Conservation (phyloP, 306 rosid genomes). For the Luffa acutangula region DNA sequence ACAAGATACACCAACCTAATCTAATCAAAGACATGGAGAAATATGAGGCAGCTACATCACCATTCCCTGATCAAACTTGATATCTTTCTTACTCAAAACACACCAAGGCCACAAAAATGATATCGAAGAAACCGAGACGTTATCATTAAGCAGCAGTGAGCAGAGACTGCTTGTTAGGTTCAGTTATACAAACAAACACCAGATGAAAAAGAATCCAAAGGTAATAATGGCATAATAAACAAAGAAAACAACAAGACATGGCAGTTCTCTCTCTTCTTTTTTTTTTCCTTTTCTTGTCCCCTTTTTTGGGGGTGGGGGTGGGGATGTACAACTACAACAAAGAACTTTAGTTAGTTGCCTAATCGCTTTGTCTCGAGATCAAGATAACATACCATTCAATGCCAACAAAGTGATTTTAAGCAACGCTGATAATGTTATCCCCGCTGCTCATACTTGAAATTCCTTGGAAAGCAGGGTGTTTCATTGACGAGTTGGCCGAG, state of each 20-base stretch:
- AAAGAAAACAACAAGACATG: not conserved
- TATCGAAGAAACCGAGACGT: not conserved
- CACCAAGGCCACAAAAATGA: not conserved
- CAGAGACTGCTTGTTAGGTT: slow-evolving; percentile 10
- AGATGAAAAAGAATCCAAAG: slow-evolving; percentile 1
- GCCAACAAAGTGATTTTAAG: slow-evolving; percentile 25
- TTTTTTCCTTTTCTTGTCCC: not conserved
- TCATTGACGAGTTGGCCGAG: slow-evolving; percentile 38
- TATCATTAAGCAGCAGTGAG: not conserved
- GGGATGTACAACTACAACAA: slow-evolving; percentile 11
- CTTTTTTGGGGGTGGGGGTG: not conserved
- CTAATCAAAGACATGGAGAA: not conserved
- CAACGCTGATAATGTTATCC: slow-evolving; percentile 71
- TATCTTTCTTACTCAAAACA: not conserved
- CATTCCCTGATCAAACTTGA: not conserved
- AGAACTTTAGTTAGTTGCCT: slow-evolving; percentile 4
- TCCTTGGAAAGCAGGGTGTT: slow-evolving; percentile 44
- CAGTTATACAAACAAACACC: slow-evolving; percentile 3
- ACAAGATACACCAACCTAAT: not conserved
- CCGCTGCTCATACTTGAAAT: slow-evolving; percentile 49
- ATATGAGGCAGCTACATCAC: slow-evolving; percentile 3
- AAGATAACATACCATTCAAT: not conserved
- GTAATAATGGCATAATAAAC: not conserved
- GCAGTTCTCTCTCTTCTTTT: not conserved
- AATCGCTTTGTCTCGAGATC: not conserved